Evolutionary conservation across 768 basidiomycete genomes (phyloP).

Genomic region (Gymnopilus junonius): DNA sequence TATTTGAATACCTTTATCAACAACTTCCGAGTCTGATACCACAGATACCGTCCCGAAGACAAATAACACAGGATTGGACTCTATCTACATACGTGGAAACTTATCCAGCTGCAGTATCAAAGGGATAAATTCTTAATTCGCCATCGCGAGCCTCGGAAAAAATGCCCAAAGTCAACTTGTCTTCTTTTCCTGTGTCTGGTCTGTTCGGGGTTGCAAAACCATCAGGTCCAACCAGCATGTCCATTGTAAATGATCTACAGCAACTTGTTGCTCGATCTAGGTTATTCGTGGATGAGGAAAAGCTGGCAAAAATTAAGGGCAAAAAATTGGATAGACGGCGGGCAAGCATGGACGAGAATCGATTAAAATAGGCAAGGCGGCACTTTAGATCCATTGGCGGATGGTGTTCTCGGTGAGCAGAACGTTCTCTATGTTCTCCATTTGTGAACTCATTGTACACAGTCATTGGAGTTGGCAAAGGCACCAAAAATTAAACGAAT

Average conservation of each 20-base stretch:
- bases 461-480: slow-evolving; percentile 92
- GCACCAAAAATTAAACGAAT: slow-evolving; percentile 83
- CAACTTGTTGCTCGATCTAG: slow-evolving; percentile 75
- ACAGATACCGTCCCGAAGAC: background rate
- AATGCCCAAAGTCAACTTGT: slow-evolving; percentile 70
- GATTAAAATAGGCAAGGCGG: slow-evolving; percentile 91
- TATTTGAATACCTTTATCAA: background rate
- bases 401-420: slow-evolving; percentile 85
- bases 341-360: slow-evolving; percentile 49
- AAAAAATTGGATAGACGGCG: slow-evolving; percentile 46
- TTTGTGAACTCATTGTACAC: slow-evolving; percentile 1
- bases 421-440: background rate
- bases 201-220: slow-evolving; percentile 92
- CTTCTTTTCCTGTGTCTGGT: slow-evolving; percentile 69
- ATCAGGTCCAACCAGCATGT: slow-evolving; percentile 92
- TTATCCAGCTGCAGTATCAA: background rate
- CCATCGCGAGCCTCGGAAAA: background rate
- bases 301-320: slow-evolving; percentile 54
- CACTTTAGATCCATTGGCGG: slow-evolving; percentile 94
- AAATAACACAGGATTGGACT: background rate
- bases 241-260: slow-evolving; percentile 84
- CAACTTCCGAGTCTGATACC: background rate
- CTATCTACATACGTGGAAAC: background rate
- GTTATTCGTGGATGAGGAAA: slow-evolving; percentile 74
- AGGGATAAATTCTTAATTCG: no score